phyloP scores from a whole-genome alignment of 495 filamentous ascomycete species.

The Cercophora newfieldiana region DNA sequence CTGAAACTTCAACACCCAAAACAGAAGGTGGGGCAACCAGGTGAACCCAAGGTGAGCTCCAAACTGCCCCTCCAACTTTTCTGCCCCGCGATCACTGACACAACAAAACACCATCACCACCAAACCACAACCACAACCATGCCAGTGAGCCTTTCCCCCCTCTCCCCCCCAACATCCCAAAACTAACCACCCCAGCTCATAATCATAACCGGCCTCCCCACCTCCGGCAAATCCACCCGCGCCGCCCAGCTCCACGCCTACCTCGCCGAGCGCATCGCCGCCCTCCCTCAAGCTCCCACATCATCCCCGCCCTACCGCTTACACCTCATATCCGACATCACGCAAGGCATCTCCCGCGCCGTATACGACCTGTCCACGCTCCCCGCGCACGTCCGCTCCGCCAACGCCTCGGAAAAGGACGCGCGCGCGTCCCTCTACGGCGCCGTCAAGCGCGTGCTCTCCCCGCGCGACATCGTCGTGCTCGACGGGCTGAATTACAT shows the following conservation, averaged over 20 bases:
- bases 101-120: background rate
- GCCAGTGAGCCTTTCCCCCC: conserved; percentile 16
- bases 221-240: conserved; percentile 89
- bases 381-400: conserved; percentile 51
- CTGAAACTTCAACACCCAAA: background rate
- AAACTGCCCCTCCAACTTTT: background rate
- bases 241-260: conserved; percentile 71
- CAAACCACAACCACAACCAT: conserved; percentile 9
- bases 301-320: conserved; percentile 53
- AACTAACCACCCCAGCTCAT: conserved; percentile 67
- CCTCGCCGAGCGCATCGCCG: conserved; percentile 58
- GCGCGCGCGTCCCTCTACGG: conserved; percentile 83
- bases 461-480: conserved; percentile 79
- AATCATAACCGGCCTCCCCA: conserved; percentile 87
- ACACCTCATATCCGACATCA: conserved; percentile 67
- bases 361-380: conserved; percentile 60
- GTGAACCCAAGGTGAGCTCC: background rate
- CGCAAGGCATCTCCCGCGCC: conserved; percentile 59
- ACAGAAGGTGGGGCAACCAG: background rate
- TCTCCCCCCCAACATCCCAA: conserved; percentile 5
- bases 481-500: conserved; percentile 94
- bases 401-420: conserved; percentile 78
- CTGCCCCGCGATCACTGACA: background rate
- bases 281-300: conserved; percentile 15
- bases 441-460: conserved; percentile 79